Evolutionary conservation across 108 stramenopile genomes (phyloP), one percentile per base, ranked within the genome.

Genomic region (Parietichytrium sp.): DNA sequence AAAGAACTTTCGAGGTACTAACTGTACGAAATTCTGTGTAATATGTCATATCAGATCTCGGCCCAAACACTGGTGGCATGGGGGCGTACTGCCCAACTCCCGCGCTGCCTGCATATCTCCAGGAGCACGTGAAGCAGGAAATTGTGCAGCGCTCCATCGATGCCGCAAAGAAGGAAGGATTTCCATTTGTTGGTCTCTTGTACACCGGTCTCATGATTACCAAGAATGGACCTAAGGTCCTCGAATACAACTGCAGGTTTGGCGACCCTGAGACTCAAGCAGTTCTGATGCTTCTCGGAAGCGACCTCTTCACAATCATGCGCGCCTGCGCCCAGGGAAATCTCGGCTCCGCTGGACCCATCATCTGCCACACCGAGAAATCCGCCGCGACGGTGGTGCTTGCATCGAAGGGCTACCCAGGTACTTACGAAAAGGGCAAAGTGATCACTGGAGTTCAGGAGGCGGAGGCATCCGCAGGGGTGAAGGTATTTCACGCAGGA

Each of bases 181-280:
- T 90, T 48, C 97, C 97, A 4, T 99, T 96, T 81, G 93, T 95
- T 50, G 98, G 98, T 36, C 90, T 96, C 15, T 88, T 99, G 45
- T 99, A 97, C 84, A 96, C 95, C 51, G 98, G 98, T 31, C 94
- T 99, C 94, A 98, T 98, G 97, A 91, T 85, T 26, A 49, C 81
- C 52, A 29, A 23, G 52, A 18, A 12, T 6, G 23, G 47, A 10
- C 95, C 96, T 0, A 90, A 87, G 29, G 89, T 99, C 25, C 95
- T 99, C 8, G 98, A 99, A 91, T 99, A 89, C 89, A 99, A 99
- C 88, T 95, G 95, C 82, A 93, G 97, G 50, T 96, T 98, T 83
- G 98, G 98, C 52, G 98, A 99, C 87, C 98, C 98, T 23, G 98
- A 99, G 89, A 97, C 98, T 0, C 96, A 99, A 86, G 98, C 95